These are phyloP conservation scores for Aureobasidium sp. DNA, from an alignment of 2,329 filamentous ascomycete species.

Conservation along the genomic window DNA sequence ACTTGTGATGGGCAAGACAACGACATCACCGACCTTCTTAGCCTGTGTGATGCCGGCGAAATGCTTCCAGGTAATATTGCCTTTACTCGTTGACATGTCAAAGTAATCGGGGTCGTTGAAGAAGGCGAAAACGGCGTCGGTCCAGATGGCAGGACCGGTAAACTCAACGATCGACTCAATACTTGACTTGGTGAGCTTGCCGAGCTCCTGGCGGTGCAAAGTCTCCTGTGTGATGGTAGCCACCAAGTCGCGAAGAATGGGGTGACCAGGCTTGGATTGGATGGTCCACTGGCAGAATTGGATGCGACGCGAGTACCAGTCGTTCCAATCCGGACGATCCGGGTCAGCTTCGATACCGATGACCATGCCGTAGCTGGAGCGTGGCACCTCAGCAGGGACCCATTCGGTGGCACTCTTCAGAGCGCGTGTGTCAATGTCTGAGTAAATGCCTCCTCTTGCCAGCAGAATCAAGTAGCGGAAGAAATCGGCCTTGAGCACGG, in stretches of 20 bases:
- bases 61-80: slow-evolving; percentile 74
- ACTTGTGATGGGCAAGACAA: slow-evolving; percentile 90
- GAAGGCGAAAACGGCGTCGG: slow-evolving; percentile 83
- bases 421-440: slow-evolving; percentile 76
- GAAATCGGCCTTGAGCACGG: slow-evolving; percentile 56
- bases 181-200: slow-evolving; percentile 52
- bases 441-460: slow-evolving; percentile 73
- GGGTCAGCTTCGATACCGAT: slow-evolving; percentile 96
- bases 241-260: slow-evolving; percentile 81
- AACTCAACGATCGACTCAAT: slow-evolving; percentile 75
- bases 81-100: slow-evolving; percentile 62
- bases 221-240: slow-evolving; percentile 78
- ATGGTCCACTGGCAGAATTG: slow-evolving; percentile 99
- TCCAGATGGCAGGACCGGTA: slow-evolving; percentile 92
- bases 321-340: slow-evolving; percentile 80
- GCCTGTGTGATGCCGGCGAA: slow-evolving; percentile 80
- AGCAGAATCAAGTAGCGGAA: slow-evolving; percentile 65
- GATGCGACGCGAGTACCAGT: slow-evolving; percentile 94
- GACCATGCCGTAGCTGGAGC: slow-evolving; percentile 73
- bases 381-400: slow-evolving; percentile 72
- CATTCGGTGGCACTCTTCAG: slow-evolving; percentile 78
- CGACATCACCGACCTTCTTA: slow-evolving; percentile 86
- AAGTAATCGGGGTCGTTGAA: slow-evolving; percentile 90
- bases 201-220: slow-evolving; percentile 61
- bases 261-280: slow-evolving; percentile 89